Evolutionary conservation across 2,329 filamentous ascomycete genomes (phyloP), one percentile per base, ranked within the genome.

Genomic region (Ceratocystis ficicola): DNA sequence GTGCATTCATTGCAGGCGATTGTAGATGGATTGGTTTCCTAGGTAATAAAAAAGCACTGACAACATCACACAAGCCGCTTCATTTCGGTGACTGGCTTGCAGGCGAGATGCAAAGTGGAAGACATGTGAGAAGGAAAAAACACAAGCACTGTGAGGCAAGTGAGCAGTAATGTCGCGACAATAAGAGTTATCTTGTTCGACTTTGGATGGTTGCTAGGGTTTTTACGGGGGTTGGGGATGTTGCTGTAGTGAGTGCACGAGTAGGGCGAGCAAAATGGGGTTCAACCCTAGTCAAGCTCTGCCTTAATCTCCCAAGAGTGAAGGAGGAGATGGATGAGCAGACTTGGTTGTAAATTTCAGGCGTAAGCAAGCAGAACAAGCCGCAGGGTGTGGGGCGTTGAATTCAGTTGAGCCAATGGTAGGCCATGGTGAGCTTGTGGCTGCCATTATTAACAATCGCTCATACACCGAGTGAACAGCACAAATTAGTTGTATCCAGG

Each of bases 41-140:
- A n/a, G 52, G 52, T 59, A 32, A 59, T 59, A 30, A 32, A 5
- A 25, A 59, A 30, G 52, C 15, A 57, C 28, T 57, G 52, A 59
- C 52, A 17, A 59, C 15, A 50, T 50, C 17, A 50, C 46, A n/a
- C 36, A 36, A n/a, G 17, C 46, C 46, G 22, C 22, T 50, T 50
- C 46, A 50, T 50, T 50, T 50, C 46, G 46, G n/a, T 10, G 46
- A 50, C n/a, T 50, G 25, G 17, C 52, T 17, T 44, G 60, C 20
- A 41, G 32, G 30, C 12, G 15, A 57, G 10, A 5, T 17, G 22
- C 25, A 7, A 50, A 50, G 20, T n/a, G 20, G 20, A 50, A 50
- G 20, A 50, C 7, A 57, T 36, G 36, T 12, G 10, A 57, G 3
- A 30, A 17, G 1, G 7, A 57, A 28, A 28, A 12, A 57, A 7